These are phyloP conservation scores for Fusarium sterilihyphosum DNA, from an alignment of 2,329 filamentous ascomycete genomes.

Conservation along the genomic window DNA sequence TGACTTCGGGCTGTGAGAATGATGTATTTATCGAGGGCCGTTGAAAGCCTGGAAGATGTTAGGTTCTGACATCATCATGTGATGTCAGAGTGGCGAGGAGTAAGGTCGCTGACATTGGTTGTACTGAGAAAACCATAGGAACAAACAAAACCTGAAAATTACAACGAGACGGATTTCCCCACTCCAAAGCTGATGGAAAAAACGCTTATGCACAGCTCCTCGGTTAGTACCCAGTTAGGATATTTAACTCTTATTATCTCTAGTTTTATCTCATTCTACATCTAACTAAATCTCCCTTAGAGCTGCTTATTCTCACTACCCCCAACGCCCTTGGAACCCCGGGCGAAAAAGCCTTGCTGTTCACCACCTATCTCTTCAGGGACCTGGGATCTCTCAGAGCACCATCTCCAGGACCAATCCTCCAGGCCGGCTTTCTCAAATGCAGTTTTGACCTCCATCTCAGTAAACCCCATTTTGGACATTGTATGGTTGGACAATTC, in stretches of 20 bases:
- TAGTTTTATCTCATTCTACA: no score
- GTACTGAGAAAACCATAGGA: background rate
- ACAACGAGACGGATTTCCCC: background rate
- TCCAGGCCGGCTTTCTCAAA: background rate
- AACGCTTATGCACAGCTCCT: background rate
- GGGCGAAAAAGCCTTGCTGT: background rate
- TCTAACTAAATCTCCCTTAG: rapidly evolving
- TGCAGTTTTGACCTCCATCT: background rate
- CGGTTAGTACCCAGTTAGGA: rapidly evolving
- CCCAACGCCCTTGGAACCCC: background rate
- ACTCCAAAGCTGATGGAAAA: no score
- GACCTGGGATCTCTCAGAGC: background rate
- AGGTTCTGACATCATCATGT: background rate
- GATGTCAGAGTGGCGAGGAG: background rate
- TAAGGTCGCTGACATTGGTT: background rate
- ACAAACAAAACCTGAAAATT: background rate
- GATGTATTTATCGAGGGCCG: rapidly evolving
- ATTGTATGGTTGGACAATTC: background rate
- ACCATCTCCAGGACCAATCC: background rate
- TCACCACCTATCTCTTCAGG: background rate
- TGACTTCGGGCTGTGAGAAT: rapidly evolving
- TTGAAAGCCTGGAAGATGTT: no score
- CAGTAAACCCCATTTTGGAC: background rate
- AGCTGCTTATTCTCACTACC: background rate
- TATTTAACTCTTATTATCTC: rapidly evolving